These are phyloP conservation scores for Colletotrichum somersetense DNA, from an alignment of 2,329 filamentous ascomycete species.

Conservation along the genomic window DNA sequence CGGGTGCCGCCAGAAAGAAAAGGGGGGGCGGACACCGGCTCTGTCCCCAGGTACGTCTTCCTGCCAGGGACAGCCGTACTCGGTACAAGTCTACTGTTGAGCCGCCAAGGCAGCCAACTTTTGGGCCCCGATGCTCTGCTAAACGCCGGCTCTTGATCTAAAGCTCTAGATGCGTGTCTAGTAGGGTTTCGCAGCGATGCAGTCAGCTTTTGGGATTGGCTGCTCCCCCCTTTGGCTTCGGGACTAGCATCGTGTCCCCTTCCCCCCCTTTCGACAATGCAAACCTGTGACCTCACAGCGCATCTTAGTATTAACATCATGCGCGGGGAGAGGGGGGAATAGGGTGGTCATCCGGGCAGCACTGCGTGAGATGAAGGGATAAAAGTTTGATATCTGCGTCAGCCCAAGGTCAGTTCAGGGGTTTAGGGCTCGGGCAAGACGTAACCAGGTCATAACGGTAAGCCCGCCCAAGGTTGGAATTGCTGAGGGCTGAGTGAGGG, in stretches of 20 bases:
- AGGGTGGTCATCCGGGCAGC: slow-evolving; percentile 14
- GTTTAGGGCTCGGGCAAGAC: neutral
- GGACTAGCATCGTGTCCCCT: slow-evolving; percentile 18
- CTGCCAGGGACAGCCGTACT: slow-evolving; percentile 17
- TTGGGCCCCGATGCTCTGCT: neutral
- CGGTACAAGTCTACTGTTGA: neutral
- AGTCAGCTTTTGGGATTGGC: slow-evolving; percentile 16
- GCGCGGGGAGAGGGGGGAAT: neutral
- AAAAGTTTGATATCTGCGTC: neutral
- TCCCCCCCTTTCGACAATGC: neutral
- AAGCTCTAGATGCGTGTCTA: slow-evolving; percentile 1
- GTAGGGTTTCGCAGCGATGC: neutral
- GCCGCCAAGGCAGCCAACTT: neutral
- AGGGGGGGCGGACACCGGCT: neutral
- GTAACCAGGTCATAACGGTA: neutral
- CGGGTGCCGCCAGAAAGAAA: neutral
- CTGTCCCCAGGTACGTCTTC: neutral
- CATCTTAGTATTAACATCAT: slow-evolving; percentile 9
- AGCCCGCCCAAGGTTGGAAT: neutral
- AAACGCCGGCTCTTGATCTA: slow-evolving; percentile 15
- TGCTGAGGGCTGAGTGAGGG: neutral
- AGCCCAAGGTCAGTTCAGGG: neutral
- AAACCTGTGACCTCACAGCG: slow-evolving; percentile 19
- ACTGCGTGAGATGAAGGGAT: neutral
- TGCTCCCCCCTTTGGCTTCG: neutral